Evolutionary conservation across 352 stramenopile genomes (phyloP).

Genomic region (Phytopythium ostracodes): DNA sequence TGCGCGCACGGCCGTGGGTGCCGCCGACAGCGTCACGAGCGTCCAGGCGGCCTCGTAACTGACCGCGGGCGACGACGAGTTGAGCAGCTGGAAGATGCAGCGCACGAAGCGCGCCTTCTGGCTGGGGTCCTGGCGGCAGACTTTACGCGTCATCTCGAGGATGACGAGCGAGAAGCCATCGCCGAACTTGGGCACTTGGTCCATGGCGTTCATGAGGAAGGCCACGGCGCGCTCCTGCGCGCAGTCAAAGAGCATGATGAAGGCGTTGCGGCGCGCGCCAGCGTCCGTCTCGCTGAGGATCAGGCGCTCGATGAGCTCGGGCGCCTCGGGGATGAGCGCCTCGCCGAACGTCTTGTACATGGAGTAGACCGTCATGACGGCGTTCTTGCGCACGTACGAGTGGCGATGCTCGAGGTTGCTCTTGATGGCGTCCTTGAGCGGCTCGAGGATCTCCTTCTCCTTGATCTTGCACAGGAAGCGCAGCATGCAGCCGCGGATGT

Average conservation of each 20-base stretch:
- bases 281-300: constrained; percentile 95
- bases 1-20: constrained; percentile 96
- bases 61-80: constrained; percentile 86
- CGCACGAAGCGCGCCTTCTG: constrained; percentile 99
- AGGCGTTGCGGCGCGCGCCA: constrained; percentile 95
- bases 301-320: constrained; percentile 96
- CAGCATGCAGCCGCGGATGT: constrained; percentile 98
- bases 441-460: constrained; percentile 94
- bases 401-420: constrained; percentile 98
- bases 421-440: constrained; percentile 91
- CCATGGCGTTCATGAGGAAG: constrained; percentile 97
- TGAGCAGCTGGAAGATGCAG: constrained; percentile 98
- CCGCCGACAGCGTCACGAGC: constrained; percentile 97
- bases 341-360: constrained; percentile 96
- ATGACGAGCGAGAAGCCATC: constrained; percentile 99
- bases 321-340: constrained; percentile 95
- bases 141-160: constrained; percentile 97
- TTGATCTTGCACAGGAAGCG: constrained; percentile 99
- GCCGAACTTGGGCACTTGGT: constrained; percentile 94
- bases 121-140: constrained; percentile 96
- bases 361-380: constrained; percentile 96
- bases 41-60: constrained; percentile 99
- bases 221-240: constrained; percentile 96
- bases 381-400: constrained; percentile 99
- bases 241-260: constrained; percentile 99